These are phyloP conservation scores for Heracleum sosnowskyi DNA, from an alignment of 129 eudicot genomes.

Conservation along the genomic window DNA sequence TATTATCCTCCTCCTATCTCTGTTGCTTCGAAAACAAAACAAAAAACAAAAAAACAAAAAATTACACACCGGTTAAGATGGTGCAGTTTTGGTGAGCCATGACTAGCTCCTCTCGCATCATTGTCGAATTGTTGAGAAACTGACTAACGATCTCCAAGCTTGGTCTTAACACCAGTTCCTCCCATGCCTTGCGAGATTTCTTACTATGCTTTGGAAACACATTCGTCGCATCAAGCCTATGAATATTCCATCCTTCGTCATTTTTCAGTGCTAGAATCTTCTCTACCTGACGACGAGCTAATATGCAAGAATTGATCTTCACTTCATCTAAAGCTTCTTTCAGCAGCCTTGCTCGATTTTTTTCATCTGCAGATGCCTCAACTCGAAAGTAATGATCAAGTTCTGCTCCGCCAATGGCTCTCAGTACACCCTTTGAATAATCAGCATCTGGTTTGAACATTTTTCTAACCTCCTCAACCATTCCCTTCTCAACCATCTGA, in stretches of 20 bases:
- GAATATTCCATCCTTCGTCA: conserved; percentile 33
- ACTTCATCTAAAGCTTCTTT: conserved; percentile 33
- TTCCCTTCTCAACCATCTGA: conserved; percentile 37
- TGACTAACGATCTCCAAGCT: not conserved
- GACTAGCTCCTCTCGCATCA: not conserved
- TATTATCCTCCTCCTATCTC: too few relatives aligned
- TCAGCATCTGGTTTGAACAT: conserved; percentile 32
- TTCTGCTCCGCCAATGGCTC: not conserved
- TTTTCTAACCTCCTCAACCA: conserved; percentile 42
- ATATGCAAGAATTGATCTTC: conserved; percentile 33
- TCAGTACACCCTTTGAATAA: conserved; percentile 29
- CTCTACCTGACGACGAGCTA: conserved; percentile 21
- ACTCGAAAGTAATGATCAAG: conserved; percentile 7
- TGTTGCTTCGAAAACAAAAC: too few relatives aligned
- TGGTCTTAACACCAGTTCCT: not conserved
- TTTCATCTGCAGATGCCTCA: conserved; percentile 7
- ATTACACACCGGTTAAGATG: too few relatives aligned
- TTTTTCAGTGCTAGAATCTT: not conserved
- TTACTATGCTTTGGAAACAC: not conserved
- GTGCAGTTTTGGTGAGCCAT: not conserved
- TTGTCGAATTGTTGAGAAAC: not conserved
- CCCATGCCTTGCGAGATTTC: not conserved
- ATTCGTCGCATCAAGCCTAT: conserved; percentile 28
- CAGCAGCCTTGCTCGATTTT: conserved; percentile 14
- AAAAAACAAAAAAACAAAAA: too few relatives aligned